phyloP scores from a whole-genome alignment of 176 grass and related monocot genomes.

The Oryza brachyantha region DNA sequence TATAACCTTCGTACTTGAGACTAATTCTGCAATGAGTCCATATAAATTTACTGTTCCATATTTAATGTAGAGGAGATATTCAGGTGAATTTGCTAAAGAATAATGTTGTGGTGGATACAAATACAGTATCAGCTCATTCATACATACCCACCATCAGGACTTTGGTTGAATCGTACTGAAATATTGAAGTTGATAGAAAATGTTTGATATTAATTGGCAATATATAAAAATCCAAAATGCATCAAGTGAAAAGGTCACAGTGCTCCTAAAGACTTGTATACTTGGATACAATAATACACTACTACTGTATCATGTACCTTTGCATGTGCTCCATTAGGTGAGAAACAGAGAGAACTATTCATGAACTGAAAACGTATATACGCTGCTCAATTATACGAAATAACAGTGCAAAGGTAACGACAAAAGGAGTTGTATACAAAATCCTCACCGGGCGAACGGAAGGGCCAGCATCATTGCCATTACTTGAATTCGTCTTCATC shows the following conservation, averaged over 20 bases:
- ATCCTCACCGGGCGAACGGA: slow-evolving; percentile 1
- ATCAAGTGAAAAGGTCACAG: too few species aligned
- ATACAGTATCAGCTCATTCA: neutral
- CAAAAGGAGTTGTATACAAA: neutral
- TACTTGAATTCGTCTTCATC: slow-evolving; percentile 15
- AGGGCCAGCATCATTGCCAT: neutral
- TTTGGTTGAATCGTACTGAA: neutral
- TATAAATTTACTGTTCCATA: neutral
- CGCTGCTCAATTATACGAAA: neutral
- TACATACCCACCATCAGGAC: neutral
- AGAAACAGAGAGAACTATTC: neutral
- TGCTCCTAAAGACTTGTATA: too few species aligned
- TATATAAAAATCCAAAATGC: too few species aligned
- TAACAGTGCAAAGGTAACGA: neutral
- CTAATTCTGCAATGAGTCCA: neutral
- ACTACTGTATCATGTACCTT: neutral
- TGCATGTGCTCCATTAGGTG: neutral
- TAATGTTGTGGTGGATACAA: neutral
- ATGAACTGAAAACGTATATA: neutral
- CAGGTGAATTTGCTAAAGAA: neutral
- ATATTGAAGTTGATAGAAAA: neutral
- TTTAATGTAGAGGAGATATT: neutral
- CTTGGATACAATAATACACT: too few species aligned
- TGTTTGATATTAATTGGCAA: too few species aligned
- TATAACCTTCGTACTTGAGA: neutral